Evolutionary conservation across 139 green algal species (phyloP), one percentile per base, ranked within the genome.

Genomic region (Chlamydomonas schloesseri): DNA sequence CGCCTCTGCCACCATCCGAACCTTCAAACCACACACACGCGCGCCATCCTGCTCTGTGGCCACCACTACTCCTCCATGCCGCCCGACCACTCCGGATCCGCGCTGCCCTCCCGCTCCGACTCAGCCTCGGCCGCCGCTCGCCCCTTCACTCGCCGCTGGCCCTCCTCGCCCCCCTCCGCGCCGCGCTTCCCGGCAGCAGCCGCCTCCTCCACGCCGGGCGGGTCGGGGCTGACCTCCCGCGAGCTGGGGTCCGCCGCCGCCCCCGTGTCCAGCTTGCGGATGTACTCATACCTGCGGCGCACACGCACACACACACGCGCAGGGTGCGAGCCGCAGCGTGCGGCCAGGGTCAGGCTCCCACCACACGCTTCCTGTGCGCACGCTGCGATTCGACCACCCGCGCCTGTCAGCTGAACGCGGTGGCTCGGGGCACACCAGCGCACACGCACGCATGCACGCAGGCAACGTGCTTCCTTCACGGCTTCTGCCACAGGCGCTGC

Each of bases 231-330:
- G 31, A 46, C 73, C 47, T 67, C 73, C 29, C 73, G 55, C 5
- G 73, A 80, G 73, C 73, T 80, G 50, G 50, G 34, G 3, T 37
- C 58, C 21, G 9, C 36, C 21, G n/a, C 47, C 17, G 47, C 72
- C 17, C 29, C 33, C 24, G 36, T 58, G 0, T 31, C 65, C n/a
- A 33, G 64, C 64, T 84, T 74, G 6, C 64, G 64, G 28, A 84
- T 65, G 64, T 84, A 84, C 42, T 84, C 78, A 46, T 84, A 84
- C 64, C 78, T 84, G 37, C 17, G 28, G 46, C n/a, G n/a, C n/a
- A n/a, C n/a, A n/a, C n/a, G n/a, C n/a, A n/a, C n/a, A n/a, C n/a
- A 20, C 57, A 4, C 17, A 65, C 4, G 57, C 17, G 57, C 4
- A 65, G 15, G 13, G 13, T 58, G 53, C 58, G 8, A 29, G 24